Evolutionary conservation across 768 basidiomycete genomes (phyloP), one percentile per base, ranked within the genome.

Genomic region (Podaxis sp.): DNA sequence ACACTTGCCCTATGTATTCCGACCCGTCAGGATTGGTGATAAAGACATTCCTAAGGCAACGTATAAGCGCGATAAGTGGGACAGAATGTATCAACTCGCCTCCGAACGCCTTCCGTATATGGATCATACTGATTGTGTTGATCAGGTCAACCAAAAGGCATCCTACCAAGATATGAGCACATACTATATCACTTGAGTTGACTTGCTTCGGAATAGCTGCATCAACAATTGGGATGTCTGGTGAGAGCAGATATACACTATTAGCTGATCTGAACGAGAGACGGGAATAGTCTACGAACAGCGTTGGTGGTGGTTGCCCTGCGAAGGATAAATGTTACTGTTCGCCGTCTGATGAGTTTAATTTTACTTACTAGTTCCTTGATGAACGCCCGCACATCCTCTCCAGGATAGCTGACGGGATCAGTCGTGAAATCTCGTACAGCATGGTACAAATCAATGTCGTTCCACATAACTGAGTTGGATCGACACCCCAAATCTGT

Each of bases 11-110:
- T 1, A 90, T 70, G 71, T 89, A 92, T 67, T 87, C 82, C 40
- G 86, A 81, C 0, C 86, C 87, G 67, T 93, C 87, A 0, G 87
- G 87, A 70, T 93, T 91, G 67, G 85, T 90, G 56, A 93, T 82
- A 72, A 87, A 93, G 0, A 86, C 82, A 53, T 84, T 81, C n/a
- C 88, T 89, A 64, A 22, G n/a, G 46, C 22, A 20, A 24, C 15
- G 8, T 24, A 36, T 59, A 28, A 37, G 15, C 10, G 6, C 38
- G 13, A 15, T n/a, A 4, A 20, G 22, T 22, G 15, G n/a, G 15
- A 38, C 17, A 13, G 24, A 17, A 41, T 38, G 26, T 24, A 41
- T 50, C 10, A 36, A 67, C 82, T 65, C 67, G 87, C 87, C 77
- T 72, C 65, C 87, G 85, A 20, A 75, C 73, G 50, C 92, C 92